Evolutionary conservation across 2,329 filamentous ascomycete genomes (phyloP), one percentile per base, ranked within the genome.

Genomic region (Trichoderma hamatum): DNA sequence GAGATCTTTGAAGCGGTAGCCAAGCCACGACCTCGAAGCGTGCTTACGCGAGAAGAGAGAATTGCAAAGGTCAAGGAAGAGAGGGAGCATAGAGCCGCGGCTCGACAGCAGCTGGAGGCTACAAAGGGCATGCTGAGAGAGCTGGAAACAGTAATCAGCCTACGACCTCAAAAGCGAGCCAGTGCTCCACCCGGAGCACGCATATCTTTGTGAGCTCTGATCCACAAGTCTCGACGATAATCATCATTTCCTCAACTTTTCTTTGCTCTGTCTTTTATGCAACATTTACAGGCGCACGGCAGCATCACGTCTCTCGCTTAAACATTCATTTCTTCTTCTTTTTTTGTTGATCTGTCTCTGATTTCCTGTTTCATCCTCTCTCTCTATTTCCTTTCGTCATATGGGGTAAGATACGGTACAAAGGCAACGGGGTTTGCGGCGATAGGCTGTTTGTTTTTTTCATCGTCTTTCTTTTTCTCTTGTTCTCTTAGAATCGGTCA

Each of bases 1-100:
- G 92, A 97, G 76, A 88, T 99, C 0, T 98, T 97, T 71, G 96
- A 99, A 80, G 96, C 94, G 0, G 88, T 98, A 46, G 93, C 94
- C 2, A 83, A 92, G 69, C 83, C 88, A 7, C 85, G 90, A 51
- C 89, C 91, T 70, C 86, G 90, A 72, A 91, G 88, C 74, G 84
- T 86, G 65, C 83, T 97, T 72, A 93, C 92, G 1, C 85, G 95
- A 75, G 94, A 97, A 75, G 94, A 99, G 80, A 89, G 96, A 54
- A 91, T 98, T 74, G 85, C 86, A 54, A 95, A 92, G 79, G 94
- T 97, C 84, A 91, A 92, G 74, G 94, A 97, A 76, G 95, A 98
- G 55, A 87, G 95, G 69, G 89, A 89, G 66, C 88, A 88, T 71
- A 92, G 92, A 76, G 90, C 91, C 24, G 84, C 88, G 51, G 83